Percentiles rank a stretch among this genome's conserved stretches.
These are phyloP conservation scores for Astrothelium subdiscretum DNA, from an alignment of 495 filamentous ascomycete species.

Conservation along the genomic window DNA sequence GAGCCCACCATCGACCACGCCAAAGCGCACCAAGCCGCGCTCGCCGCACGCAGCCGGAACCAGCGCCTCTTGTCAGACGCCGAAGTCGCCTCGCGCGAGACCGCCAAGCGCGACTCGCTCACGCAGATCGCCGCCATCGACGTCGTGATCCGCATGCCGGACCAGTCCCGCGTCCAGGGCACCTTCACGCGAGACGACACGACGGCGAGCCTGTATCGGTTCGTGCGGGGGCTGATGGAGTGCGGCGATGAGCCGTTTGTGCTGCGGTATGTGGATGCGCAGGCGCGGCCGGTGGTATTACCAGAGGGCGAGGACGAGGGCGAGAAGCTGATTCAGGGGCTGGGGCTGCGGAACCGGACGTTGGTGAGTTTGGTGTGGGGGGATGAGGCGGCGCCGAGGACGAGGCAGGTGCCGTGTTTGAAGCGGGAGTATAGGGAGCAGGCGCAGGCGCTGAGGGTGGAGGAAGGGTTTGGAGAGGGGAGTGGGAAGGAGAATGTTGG, in stretches of 20 bases:
- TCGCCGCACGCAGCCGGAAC: slow-evolving; percentile 52
- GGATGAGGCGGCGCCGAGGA: slow-evolving; percentile 36
- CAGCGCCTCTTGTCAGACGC: slow-evolving; percentile 57
- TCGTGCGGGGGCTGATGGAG: slow-evolving; percentile 44
- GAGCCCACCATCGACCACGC: slow-evolving; percentile 77
- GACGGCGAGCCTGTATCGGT: slow-evolving; percentile 52
- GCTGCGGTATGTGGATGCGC: slow-evolving; percentile 32
- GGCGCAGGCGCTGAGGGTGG: slow-evolving; percentile 55
- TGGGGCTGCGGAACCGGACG: slow-evolving; percentile 56
- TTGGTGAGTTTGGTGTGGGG: slow-evolving; percentile 74
- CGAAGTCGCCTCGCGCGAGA: slow-evolving; percentile 48
- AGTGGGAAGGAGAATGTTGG: slow-evolving; percentile 30
- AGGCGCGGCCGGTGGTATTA: slow-evolving; percentile 15
- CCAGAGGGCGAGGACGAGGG: slow-evolving; percentile 27
- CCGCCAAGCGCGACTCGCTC: slow-evolving; percentile 46
- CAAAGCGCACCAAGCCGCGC: slow-evolving; percentile 63
- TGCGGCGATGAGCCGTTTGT: slow-evolving; percentile 37
- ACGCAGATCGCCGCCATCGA: slow-evolving; percentile 54
- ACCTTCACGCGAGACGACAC: slow-evolving; percentile 53
- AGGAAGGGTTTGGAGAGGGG: slow-evolving; percentile 27
- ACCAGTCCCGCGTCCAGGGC: slow-evolving; percentile 59
- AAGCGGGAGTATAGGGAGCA: slow-evolving; percentile 53
- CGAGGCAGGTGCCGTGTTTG: slow-evolving; percentile 40
- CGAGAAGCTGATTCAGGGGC: slow-evolving; percentile 55
- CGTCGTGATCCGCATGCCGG: slow-evolving; percentile 75